Evolutionary conservation across 2,329 filamentous ascomycete genomes (phyloP).

Genomic region (Penicillium sp.): DNA sequence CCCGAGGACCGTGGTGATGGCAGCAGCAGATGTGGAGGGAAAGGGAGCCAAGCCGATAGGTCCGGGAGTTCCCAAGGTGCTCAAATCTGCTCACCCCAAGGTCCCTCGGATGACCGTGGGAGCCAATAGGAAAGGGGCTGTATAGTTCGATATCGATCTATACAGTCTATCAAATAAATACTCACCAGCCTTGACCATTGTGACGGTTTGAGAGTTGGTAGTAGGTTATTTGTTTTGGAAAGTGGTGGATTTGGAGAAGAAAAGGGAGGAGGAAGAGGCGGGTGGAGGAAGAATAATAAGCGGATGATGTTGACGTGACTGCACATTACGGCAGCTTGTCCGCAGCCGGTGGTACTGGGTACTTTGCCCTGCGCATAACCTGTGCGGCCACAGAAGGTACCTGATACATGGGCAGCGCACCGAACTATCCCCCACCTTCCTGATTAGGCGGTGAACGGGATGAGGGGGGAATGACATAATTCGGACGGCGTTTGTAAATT

Average conservation of each 20-base stretch:
- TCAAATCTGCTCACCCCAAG: constrained; percentile 44
- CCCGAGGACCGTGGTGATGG: constrained; percentile 2
- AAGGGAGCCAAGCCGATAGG: constrained; percentile 30
- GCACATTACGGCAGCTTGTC: not conserved
- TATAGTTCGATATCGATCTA: constrained; percentile 14
- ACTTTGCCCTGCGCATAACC: too few relatives aligned
- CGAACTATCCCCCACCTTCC: constrained; percentile 25
- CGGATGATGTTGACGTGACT: constrained; percentile 29
- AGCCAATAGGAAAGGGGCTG: constrained; percentile 4
- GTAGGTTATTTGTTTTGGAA: constrained; percentile 17
- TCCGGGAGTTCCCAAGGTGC: constrained; percentile 37
- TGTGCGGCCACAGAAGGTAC: too few relatives aligned
- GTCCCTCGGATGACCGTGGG: constrained; percentile 22
- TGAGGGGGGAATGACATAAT: constrained; percentile 28
- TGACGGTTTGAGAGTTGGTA: constrained; percentile 55
- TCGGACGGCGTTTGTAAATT: not conserved
- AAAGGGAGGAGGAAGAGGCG: constrained; percentile 14
- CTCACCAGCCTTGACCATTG: constrained; percentile 98
- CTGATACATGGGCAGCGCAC: constrained; percentile 9
- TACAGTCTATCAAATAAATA: constrained; percentile 31
- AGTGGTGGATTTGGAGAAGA: constrained; percentile 6
- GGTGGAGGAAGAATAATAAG: constrained; percentile 24
- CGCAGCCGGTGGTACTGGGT: not conserved
- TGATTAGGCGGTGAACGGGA: too few relatives aligned
- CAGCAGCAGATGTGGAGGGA: constrained; percentile 6